These are phyloP conservation scores for Calonectria pteridis DNA, from an alignment of 2,329 filamentous ascomycete genomes.

Conservation along the genomic window DNA sequence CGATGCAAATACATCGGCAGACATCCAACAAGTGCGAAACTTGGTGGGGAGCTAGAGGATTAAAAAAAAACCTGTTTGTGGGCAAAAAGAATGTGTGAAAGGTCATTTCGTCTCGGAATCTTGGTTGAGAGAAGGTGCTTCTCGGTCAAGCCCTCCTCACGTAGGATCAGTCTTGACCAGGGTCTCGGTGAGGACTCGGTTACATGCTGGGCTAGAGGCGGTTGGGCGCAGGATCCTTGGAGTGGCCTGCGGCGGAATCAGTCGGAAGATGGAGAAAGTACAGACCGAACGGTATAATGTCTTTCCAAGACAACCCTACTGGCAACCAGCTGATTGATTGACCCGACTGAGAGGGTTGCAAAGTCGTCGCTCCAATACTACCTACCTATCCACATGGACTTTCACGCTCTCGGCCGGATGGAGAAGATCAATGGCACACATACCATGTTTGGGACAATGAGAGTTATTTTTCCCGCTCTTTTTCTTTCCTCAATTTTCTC, in stretches of 20 bases:
- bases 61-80: not conserved
- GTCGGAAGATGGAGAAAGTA: not conserved
- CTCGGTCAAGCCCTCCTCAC: slow-evolving; percentile 18
- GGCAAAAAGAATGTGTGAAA: not conserved
- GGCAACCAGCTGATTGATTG: slow-evolving; percentile 13
- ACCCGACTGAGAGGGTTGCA: slow-evolving; percentile 20
- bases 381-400: slow-evolving; percentile 17
- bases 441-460: not conserved
- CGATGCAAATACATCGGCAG: not conserved
- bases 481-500: not conserved
- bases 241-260: not conserved
- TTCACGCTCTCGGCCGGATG: slow-evolving; percentile 24
- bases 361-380: not conserved
- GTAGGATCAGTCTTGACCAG: not conserved
- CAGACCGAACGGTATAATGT: not conserved
- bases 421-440: not conserved
- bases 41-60: not conserved
- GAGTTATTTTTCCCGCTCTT: not conserved
- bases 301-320: not conserved
- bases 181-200: slow-evolving; percentile 11
- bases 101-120: not conserved
- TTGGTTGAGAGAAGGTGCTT: slow-evolving; percentile 10
- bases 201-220: slow-evolving; percentile 14
- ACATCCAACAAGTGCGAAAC: not conserved
- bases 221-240: not conserved